Conservation (phyloP, 202 grass and related monocot species). For the Panicum virgatum region DNA sequence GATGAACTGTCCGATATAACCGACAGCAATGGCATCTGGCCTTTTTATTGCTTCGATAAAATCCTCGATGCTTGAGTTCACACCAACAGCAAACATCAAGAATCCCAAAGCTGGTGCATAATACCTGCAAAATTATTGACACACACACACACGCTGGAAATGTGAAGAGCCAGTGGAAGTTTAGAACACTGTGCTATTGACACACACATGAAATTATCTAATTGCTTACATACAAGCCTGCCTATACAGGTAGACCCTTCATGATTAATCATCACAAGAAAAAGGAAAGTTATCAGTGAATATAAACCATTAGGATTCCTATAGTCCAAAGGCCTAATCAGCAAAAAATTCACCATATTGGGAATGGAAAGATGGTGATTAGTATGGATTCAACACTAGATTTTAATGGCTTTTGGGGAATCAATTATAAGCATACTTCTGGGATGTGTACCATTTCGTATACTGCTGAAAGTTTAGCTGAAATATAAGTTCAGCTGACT, state of each 20-base stretch:
- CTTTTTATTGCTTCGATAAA: conserved; percentile 89
- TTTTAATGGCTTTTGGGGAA: background rate
- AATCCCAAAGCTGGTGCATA: conserved; percentile 89
- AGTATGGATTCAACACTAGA: background rate
- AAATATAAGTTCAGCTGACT: no score
- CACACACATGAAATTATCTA: background rate
- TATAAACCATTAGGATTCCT: background rate
- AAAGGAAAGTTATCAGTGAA: conserved; percentile 26
- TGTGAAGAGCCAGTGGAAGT: background rate
- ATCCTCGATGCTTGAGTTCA: conserved; percentile 88
- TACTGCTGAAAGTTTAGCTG: background rate
- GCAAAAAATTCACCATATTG: background rate
- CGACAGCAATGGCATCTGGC: conserved; percentile 69
- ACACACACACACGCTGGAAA: background rate
- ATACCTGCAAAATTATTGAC: conserved; percentile 59
- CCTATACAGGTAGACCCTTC: background rate
- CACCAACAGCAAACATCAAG: conserved; percentile 98
- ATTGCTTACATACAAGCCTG: background rate
- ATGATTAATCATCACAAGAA: background rate
- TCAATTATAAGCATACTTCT: conserved; percentile 10
- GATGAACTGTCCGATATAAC: conserved; percentile 83
- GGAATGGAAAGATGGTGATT: background rate
- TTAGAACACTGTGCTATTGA: background rate
- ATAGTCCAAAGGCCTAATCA: background rate
- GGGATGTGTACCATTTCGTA: background rate